Evolutionary conservation across 352 stramenopile species (phyloP).

Genomic region (Pythium folliculosum): DNA sequence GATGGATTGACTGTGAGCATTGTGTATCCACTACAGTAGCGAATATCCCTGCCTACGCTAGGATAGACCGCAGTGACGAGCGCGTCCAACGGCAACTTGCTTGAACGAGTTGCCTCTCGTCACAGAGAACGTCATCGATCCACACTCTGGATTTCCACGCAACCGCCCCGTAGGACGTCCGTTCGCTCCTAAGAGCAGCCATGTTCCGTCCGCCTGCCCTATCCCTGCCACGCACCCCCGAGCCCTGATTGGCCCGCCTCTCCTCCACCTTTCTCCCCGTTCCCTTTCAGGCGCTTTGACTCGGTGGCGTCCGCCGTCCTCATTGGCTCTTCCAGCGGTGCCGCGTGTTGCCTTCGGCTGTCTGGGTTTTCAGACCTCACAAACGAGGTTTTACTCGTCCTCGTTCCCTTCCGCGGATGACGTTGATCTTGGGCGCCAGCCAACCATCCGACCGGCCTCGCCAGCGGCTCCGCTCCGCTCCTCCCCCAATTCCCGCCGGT

Average conservation of each 20-base stretch:
- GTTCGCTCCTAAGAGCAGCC: background rate
- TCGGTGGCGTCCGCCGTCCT: background rate
- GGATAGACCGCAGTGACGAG: background rate
- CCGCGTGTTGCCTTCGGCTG: constrained; percentile 5
- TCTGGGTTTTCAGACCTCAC: constrained; percentile 17
- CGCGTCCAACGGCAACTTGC: background rate
- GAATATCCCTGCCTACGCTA: no score
- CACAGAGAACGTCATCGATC: background rate
- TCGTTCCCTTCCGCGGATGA: constrained; percentile 10
- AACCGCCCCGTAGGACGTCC: background rate
- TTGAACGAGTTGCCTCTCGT: background rate
- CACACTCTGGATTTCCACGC: background rate
- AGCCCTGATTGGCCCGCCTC: constrained; percentile 5
- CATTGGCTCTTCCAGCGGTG: constrained; percentile 15
- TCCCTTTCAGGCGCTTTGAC: constrained; percentile 27
- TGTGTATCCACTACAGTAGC: background rate
- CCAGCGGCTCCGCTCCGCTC: constrained; percentile 3
- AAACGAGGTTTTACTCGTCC: constrained; percentile 19
- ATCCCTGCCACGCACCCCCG: constrained; percentile 14
- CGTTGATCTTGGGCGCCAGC: constrained; percentile 17
- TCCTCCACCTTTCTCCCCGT: background rate
- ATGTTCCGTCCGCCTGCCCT: constrained; percentile 23
- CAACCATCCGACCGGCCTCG: constrained; percentile 21
- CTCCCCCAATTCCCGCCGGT: background rate
- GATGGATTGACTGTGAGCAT: background rate